Base-by-base conservation (phyloP, 306 rosid genomes). In the Dalbergia cultrata region DNA sequence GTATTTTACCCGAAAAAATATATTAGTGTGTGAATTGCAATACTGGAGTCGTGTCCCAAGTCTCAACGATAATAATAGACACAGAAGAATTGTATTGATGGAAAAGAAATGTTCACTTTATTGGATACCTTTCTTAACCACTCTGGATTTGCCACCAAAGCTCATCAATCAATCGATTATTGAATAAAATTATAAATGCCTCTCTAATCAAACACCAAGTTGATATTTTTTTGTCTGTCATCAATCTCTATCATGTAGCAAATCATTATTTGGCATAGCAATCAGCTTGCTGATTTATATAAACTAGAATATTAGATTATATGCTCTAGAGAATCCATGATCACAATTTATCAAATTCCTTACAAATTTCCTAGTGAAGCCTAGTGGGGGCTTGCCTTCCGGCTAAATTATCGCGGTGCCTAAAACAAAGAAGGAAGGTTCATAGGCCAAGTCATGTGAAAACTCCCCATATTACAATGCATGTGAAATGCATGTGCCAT, bases 401-500 rank as follows among this genome's bases (percentile, higher is more conserved):
- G 60, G n/a, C 72, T 47, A 19, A 62, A 62, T 79, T 8, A 19
- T 31, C 3, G 82, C 18, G 35, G 18, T 18, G 81, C 18, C 34
- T 16, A 12, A 66, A 81, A 47, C 22, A 33, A 57, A 61, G 3
- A 69, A 60, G 74, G 78, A 84, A 68, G 87, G 67, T 74, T 79
- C 84, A 2, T 7, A 6, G 26, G 65, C n/a, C 11, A 6, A 17
- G 53, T 62, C 60, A 43, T 18, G 76, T 62, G 39, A 19, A 14
- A 43, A 50, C 63, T 49, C 37, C 45, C 8, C 7, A 10, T 33
- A 6, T 19, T 45, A 58, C 82, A 81, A 65, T 17, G 57, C 88
- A 70, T 84, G 82, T 80, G 85, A 21, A 6, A 17, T 35, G 62
- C 84, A 75, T 76, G 85, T 70, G 67, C 76, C 39, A 17, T 56